phyloP scores from a whole-genome alignment of 176 grass and related monocot species.

The Rhynchospora breviuscula region DNA sequence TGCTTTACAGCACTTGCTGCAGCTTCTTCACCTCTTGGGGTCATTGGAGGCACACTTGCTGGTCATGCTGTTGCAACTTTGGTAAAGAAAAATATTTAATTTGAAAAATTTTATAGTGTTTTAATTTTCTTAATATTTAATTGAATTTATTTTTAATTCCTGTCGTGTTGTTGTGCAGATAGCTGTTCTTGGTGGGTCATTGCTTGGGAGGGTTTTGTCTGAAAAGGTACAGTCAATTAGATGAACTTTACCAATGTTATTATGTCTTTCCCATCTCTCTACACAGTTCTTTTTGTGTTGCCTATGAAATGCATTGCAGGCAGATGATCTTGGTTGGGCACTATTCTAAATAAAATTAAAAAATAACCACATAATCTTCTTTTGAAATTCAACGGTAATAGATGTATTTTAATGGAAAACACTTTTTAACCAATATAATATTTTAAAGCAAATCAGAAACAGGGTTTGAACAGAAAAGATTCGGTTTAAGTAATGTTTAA shows the following conservation, averaged over 20 bases:
- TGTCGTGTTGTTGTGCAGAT: conserved; percentile 34
- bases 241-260: neutral
- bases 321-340: too few relatives aligned
- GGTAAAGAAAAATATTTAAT: conserved; percentile 38
- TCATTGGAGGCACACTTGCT: conserved; percentile 78
- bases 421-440: neutral
- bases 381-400: neutral
- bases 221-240: conserved; percentile 57
- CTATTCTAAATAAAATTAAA: too few relatives aligned
- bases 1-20: conserved; percentile 70
- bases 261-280: neutral
- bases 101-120: neutral
- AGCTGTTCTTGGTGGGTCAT: conserved; percentile 95
- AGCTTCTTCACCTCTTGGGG: conserved; percentile 93
- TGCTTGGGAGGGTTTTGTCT: conserved; percentile 82
- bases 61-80: conserved; percentile 91
- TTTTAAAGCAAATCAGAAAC: neutral
- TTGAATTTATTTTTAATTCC: neutral
- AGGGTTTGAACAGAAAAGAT: neutral
- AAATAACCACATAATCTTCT: neutral
- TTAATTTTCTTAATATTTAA: neutral
- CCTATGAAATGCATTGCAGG: too few relatives aligned
- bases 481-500: neutral
- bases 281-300: too few relatives aligned
- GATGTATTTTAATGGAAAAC: neutral